These are phyloP conservation scores for Saccharum hybrid DNA, from an alignment of 202 grass and related monocot species.

Conservation along the genomic window DNA sequence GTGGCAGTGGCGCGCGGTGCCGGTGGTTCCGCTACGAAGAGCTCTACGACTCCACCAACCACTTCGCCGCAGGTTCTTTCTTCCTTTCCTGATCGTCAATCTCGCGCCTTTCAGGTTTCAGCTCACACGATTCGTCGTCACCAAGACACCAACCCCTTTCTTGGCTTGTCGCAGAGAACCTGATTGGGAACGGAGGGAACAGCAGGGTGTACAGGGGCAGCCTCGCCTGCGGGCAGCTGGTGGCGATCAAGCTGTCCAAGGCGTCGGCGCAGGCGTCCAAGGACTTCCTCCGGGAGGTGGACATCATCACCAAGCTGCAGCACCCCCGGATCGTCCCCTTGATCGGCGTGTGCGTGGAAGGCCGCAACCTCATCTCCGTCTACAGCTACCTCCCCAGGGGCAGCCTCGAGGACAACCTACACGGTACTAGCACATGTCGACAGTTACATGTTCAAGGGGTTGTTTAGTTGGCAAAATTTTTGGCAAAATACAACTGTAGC, in stretches of 20 bases:
- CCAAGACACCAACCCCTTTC: not conserved
- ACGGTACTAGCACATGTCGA: constrained; percentile 52
- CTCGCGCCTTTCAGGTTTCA: not conserved
- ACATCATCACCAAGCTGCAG: constrained; percentile 83
- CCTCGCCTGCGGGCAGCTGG: constrained; percentile 59
- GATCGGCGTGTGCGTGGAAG: constrained; percentile 83
- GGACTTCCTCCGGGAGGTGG: constrained; percentile 86
- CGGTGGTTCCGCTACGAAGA: constrained; percentile 89
- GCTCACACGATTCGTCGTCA: not conserved
- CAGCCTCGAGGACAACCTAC: constrained; percentile 90
- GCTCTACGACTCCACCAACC: constrained; percentile 68
- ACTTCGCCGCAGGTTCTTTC: constrained; percentile 73
- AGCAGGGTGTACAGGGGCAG: constrained; percentile 84
- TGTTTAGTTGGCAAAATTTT: too few species aligned
- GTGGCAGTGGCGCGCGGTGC: constrained; percentile 56
- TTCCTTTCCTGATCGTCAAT: not conserved
- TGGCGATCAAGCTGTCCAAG: constrained; percentile 84
- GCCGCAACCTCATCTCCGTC: constrained; percentile 71
- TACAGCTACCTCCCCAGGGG: constrained; percentile 81
- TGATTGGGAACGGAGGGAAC: constrained; percentile 92
- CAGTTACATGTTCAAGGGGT: not conserved
- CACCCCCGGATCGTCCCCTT: constrained; percentile 75
- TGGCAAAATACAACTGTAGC: too few species aligned
- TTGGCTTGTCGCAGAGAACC: constrained; percentile 59
- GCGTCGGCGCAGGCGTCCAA: constrained; percentile 66